Percentiles rank a stretch among this genome's conserved stretches.
These are phyloP conservation scores for Marasmius oreades DNA, from an alignment of 1,284 basidiomycete species.

Conservation along the genomic window DNA sequence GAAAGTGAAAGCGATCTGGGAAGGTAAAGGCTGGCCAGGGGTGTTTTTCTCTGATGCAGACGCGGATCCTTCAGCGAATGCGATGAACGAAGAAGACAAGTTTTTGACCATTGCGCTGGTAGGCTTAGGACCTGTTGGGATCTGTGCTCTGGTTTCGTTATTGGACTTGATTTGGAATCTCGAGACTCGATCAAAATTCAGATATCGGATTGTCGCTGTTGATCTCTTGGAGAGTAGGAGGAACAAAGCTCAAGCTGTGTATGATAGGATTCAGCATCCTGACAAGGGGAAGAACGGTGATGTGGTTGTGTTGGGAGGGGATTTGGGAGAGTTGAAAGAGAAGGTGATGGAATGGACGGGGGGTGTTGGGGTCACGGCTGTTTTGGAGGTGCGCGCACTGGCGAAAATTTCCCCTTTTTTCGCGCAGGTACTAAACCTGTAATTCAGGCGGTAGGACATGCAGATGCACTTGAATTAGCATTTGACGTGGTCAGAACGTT, in stretches of 20 bases:
- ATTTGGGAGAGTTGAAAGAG: conserved; percentile 49
- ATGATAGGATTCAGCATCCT: conserved; percentile 41
- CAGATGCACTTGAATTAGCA: conserved; percentile 63
- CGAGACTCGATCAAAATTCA: conserved; percentile 21
- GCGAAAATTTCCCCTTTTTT: background rate
- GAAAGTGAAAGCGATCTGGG: conserved; percentile 57
- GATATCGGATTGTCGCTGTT: conserved; percentile 58
- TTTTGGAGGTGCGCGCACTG: conserved; percentile 55
- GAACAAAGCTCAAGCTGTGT: conserved; percentile 54
- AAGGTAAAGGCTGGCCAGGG: conserved; percentile 54
- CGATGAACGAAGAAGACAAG: conserved; percentile 38
- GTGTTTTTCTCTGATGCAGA: conserved; percentile 21
- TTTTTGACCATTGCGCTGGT: conserved; percentile 59
- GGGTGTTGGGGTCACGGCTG: conserved; percentile 55
- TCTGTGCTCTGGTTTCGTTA: conserved; percentile 63
- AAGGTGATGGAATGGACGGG: conserved; percentile 49
- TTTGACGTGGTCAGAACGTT: conserved; percentile 78
- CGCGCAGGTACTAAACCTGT: background rate
- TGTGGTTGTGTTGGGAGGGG: conserved; percentile 39
- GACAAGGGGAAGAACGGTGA: conserved; percentile 40
- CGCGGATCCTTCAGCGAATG: background rate
- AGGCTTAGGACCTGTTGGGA: conserved; percentile 74
- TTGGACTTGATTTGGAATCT: conserved; percentile 53
- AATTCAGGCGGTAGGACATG: conserved; percentile 76
- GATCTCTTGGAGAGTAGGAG: conserved; percentile 57